Conservation (phyloP, 2,329 filamentous ascomycete species). For the Talaromyces atroroseus region DNA sequence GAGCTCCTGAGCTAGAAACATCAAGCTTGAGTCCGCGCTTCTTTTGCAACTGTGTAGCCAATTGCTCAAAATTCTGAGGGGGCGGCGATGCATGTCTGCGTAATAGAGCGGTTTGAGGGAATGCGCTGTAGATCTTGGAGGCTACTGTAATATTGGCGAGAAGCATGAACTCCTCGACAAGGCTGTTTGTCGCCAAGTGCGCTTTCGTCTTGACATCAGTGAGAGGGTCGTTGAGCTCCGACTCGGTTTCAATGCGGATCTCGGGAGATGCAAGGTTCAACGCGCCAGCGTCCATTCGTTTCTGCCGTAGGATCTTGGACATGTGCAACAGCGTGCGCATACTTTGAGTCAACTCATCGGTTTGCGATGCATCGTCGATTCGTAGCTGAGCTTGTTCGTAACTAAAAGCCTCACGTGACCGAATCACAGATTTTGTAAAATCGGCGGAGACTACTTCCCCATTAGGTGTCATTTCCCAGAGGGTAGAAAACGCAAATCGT, state of each 20-base stretch:
- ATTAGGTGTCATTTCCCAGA: conserved; percentile 82
- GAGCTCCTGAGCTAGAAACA: conserved; percentile 81
- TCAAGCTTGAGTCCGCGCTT: conserved; percentile 76
- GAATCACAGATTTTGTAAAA: conserved; percentile 97
- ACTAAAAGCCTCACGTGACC: conserved; percentile 92
- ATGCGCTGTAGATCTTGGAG: conserved; percentile 79
- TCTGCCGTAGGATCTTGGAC: conserved; percentile 88
- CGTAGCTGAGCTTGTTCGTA: conserved; percentile 94
- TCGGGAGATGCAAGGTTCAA: conserved; percentile 96
- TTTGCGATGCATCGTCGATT: conserved; percentile 82
- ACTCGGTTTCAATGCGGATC: conserved; percentile 91
- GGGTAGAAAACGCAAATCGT: conserved; percentile 75
- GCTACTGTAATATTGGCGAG: conserved; percentile 96
- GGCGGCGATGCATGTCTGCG: conserved; percentile 88
- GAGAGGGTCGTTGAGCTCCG: conserved; percentile 90
- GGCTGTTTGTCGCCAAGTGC: conserved; percentile 88
- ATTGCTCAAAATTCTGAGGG: conserved; percentile 93
- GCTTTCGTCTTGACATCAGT: conserved; percentile 89
- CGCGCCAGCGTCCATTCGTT: conserved; percentile 92
- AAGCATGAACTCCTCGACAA: conserved; percentile 99
- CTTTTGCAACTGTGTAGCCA: conserved; percentile 81
- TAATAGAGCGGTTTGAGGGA: conserved; percentile 91
- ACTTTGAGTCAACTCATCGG: conserved; percentile 81
- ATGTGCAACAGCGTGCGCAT: conserved; percentile 83
- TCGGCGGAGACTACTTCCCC: conserved; percentile 79